These are phyloP conservation scores for Paraphaeosphaeria sporulosa DNA, from an alignment of 2,329 filamentous ascomycete species.

Conservation along the genomic window DNA sequence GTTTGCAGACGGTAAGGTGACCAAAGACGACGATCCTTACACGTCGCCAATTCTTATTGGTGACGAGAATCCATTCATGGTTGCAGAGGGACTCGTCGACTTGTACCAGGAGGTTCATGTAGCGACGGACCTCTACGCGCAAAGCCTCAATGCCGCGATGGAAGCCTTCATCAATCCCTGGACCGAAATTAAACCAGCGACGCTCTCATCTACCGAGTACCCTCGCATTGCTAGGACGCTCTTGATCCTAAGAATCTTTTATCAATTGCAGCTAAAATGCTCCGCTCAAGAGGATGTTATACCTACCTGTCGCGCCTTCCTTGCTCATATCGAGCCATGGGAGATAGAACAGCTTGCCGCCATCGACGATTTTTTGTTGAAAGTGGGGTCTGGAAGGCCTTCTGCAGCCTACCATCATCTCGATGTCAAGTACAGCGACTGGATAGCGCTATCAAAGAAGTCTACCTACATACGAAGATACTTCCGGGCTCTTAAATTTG, in stretches of 20 bases:
- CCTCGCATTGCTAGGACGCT: slow-evolving; percentile 15
- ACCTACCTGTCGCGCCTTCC: slow-evolving; percentile 8
- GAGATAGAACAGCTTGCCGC: slow-evolving; percentile 17
- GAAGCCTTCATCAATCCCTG: slow-evolving; percentile 16
- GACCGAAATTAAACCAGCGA: slow-evolving; percentile 3
- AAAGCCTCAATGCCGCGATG: slow-evolving; percentile 18
- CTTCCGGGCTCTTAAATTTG: neutral
- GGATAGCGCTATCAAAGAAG: slow-evolving; percentile 2
- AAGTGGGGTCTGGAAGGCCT: neutral
- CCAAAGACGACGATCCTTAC: neutral
- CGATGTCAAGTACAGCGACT: slow-evolving; percentile 4
- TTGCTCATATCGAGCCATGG: slow-evolving; percentile 17
- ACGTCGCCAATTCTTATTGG: neutral
- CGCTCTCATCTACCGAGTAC: slow-evolving; percentile 16
- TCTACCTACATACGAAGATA: slow-evolving; percentile 1
- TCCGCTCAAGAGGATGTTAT: neutral
- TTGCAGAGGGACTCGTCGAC: slow-evolving; percentile 4
- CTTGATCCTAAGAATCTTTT: slow-evolving; percentile 10
- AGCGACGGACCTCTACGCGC: slow-evolving; percentile 13
- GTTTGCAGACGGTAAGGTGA: neutral
- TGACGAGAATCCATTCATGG: slow-evolving; percentile 11
- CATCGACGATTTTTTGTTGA: slow-evolving; percentile 11
- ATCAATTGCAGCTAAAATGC: slow-evolving; percentile 10
- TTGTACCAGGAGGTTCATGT: slow-evolving; percentile 16
- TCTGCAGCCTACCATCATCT: slow-evolving; percentile 3